Conservation (phyloP, 768 basidiomycete genomes). For the Mycena crocata region DNA sequence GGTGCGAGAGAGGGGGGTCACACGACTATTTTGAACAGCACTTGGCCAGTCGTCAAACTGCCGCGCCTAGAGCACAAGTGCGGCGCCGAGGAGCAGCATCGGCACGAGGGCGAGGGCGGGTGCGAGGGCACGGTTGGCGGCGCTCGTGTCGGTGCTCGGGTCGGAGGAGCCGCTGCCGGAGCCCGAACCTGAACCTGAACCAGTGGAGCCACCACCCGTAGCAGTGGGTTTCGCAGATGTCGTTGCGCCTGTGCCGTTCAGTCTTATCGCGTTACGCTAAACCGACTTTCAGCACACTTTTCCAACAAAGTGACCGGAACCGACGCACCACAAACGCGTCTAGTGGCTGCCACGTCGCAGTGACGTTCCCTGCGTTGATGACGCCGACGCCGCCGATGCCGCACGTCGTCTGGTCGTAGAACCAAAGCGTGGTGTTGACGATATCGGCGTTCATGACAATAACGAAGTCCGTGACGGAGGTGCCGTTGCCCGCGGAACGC, state of each 20-base stretch:
- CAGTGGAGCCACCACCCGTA: not conserved
- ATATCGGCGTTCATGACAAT: conserved; percentile 57
- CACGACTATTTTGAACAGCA: too few species aligned
- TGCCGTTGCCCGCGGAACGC: conserved; percentile 60
- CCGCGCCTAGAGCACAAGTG: conserved; percentile 1
- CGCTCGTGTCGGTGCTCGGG: not conserved
- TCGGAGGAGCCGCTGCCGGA: not conserved
- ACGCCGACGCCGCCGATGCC: conserved; percentile 69
- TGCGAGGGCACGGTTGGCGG: not conserved
- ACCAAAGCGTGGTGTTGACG: conserved; percentile 64
- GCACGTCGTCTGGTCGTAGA: conserved; percentile 68
- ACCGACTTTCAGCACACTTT: conserved; percentile 5
- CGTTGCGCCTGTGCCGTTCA: conserved; percentile 60
- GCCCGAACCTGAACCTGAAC: not conserved
- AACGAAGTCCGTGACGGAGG: conserved; percentile 56
- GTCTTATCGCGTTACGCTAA: conserved; percentile 68
- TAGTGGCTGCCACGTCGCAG: conserved; percentile 48
- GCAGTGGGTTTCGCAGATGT: not conserved
- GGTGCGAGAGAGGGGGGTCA: too few species aligned
- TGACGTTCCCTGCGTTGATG: conserved; percentile 64
- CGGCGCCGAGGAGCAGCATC: not conserved
- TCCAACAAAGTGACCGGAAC: conserved; percentile 5
- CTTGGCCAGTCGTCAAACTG: too few species aligned
- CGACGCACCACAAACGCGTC: conserved; percentile 59
- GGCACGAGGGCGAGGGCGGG: not conserved